Conservation (phyloP, 2,329 filamentous ascomycete genomes). For the Microdochium trichocladiopsis region DNA sequence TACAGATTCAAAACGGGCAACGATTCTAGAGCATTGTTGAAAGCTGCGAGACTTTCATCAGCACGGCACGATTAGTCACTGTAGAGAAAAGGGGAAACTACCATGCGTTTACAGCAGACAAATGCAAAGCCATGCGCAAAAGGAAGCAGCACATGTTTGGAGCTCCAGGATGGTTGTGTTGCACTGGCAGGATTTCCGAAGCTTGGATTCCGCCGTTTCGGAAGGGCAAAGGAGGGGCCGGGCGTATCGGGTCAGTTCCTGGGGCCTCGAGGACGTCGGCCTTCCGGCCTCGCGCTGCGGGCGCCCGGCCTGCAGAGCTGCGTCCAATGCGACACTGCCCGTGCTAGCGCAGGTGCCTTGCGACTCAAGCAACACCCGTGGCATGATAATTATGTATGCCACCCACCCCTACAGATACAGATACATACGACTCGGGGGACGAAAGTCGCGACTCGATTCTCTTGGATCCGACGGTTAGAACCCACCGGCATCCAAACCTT, state of each 20-base stretch:
- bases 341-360: not conserved
- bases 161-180: not conserved
- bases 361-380: not conserved
- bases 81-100: not conserved
- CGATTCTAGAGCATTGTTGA: conserved; percentile 2
- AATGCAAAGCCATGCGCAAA: not conserved
- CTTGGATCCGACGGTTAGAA: not conserved
- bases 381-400: not conserved
- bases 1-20: not conserved
- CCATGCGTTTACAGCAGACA: not conserved
- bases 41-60: not conserved
- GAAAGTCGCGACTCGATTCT: not conserved
- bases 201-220: not conserved
- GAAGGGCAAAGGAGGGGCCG: not conserved
- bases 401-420: not conserved
- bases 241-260: not conserved
- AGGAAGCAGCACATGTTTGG: not conserved
- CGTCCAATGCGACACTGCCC: not conserved
- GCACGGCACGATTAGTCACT: not conserved
- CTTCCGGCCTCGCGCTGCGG: not conserved
- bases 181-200: not conserved
- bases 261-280: not conserved
- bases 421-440: not conserved
- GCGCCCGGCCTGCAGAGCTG: not conserved
- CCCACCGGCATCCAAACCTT: not conserved